Evolutionary conservation across 1,139 yeast species (phyloP).

Genomic region (Ashbya aceris): DNA sequence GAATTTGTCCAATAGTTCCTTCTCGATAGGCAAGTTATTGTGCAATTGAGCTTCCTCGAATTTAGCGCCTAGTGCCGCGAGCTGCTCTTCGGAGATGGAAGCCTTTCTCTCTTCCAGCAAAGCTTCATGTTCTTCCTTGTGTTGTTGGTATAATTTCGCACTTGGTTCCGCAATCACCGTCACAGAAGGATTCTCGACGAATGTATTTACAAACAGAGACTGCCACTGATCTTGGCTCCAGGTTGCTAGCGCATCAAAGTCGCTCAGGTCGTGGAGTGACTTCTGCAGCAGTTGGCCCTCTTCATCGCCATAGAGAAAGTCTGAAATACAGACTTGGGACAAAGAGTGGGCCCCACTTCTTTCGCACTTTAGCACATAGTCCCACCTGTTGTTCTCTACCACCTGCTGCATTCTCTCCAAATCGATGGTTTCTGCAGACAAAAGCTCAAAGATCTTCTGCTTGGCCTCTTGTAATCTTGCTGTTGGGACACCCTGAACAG

Average conservation of each 20-base stretch:
- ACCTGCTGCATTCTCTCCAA: constrained; percentile 56
- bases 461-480: constrained; percentile 48
- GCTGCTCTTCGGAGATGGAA: constrained; percentile 53
- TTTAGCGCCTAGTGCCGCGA: constrained; percentile 40
- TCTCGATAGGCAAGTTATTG: constrained; percentile 73
- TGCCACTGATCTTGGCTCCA: constrained; percentile 74
- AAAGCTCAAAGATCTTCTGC: constrained; percentile 39
- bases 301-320: constrained; percentile 66
- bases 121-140: constrained; percentile 44
- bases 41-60: constrained; percentile 53
- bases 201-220: constrained; percentile 40
- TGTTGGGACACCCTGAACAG: constrained; percentile 69
- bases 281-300: constrained; percentile 48
- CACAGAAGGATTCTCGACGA: constrained; percentile 61
- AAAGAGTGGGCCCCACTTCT: constrained; percentile 48
- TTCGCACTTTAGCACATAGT: constrained; percentile 57
- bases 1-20: constrained; percentile 48
- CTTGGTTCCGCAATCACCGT: constrained; percentile 76
- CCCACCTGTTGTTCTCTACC: constrained; percentile 54
- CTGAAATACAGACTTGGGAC: constrained; percentile 61
- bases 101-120: constrained; percentile 41
- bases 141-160: constrained; percentile 42
- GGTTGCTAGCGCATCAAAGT: constrained; percentile 45
- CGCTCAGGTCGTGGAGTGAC: constrained; percentile 48
- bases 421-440: constrained; percentile 55